phyloP scores from a whole-genome alignment of 495 filamentous ascomycete species.

The Durotheca rogersii region DNA sequence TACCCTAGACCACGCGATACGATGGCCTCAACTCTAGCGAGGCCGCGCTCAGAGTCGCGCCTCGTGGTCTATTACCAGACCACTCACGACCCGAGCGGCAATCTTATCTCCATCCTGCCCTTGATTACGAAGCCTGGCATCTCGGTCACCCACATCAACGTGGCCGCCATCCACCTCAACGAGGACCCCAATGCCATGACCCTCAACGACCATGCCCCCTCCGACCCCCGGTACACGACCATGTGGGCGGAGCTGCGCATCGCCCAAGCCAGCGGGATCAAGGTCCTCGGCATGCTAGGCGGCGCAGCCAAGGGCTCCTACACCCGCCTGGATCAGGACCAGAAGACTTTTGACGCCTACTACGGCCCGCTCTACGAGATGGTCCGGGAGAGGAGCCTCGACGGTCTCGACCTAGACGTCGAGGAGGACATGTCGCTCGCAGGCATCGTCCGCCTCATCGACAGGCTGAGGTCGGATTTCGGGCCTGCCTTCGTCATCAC shows the following conservation, averaged over 20 bases:
- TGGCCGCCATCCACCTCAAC: constrained; percentile 82
- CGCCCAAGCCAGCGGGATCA: constrained; percentile 64
- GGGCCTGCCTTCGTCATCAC: constrained; percentile 72
- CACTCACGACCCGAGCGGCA: constrained; percentile 56
- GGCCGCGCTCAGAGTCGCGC: constrained; percentile 24
- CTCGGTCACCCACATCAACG: constrained; percentile 67
- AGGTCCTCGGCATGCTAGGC: constrained; percentile 79
- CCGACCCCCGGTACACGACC: constrained; percentile 54
- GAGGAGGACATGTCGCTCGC: constrained; percentile 72
- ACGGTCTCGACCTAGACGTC: constrained; percentile 82
- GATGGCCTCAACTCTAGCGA: constrained; percentile 23
- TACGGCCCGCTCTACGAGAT: constrained; percentile 64
- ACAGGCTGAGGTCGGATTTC: constrained; percentile 69
- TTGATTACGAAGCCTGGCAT: constrained; percentile 60
- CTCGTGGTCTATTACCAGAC: constrained; percentile 68
- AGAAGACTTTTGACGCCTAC: constrained; percentile 60
- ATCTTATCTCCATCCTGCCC: constrained; percentile 68
- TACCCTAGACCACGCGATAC: not conserved
- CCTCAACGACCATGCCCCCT: constrained; percentile 72
- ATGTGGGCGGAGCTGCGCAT: constrained; percentile 72
- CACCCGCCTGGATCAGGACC: constrained; percentile 57
- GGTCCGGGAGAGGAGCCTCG: constrained; percentile 56
- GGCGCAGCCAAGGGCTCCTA: constrained; percentile 75
- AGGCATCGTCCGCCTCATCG: constrained; percentile 71
- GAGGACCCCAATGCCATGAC: constrained; percentile 60